Base-by-base conservation (phyloP, 1,139 yeast genomes). In the Kodamaea arcana region DNA sequence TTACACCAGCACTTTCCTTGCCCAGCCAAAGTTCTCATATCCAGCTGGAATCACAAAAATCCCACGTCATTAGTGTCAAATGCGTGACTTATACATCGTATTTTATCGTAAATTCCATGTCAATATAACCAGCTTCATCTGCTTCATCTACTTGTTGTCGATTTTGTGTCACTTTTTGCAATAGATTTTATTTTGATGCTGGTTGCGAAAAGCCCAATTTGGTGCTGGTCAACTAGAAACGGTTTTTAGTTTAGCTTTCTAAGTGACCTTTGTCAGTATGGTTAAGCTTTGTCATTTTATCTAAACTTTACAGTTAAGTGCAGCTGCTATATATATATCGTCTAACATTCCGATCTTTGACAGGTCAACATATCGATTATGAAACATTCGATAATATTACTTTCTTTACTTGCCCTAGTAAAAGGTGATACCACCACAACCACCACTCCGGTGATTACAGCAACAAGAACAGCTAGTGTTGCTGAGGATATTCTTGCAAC, bases 401-500 rank as follows among this genome's bases (percentile, higher is more conserved):
- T 44, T 31, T 33, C 48, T 16, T 20, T 42, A 27, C 36, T 36
- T 26, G 44, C 37, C 15, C 16, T 31, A 12, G 41, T 31, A n/a
- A 24, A 9, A 23, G 34, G 31, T 25, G 38, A 37, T 5, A 54
- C 60, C 30, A 51, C 56, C 20, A 50, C 54, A 9, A 56, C 61
- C 7, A 49, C 57, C 17, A 61, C 66, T 12, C 65, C 69, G 11
- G 51, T 53, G 3, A 50, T 56, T 13, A 60, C 67, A 6, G 47
- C 52, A 14, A 61, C 66, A 27, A 54, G 60, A 15, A 56, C 65
- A 3, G 54, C 54, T 2, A 57, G 54, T 4, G 49, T 45, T 24
- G 44, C 52, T 22, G 69, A 54, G 34, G 51, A 55, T 24, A 48
- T 65, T 26, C 60, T 47, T 30, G 66, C 60, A 32, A 61, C 69